phyloP scores from a whole-genome alignment of 2,329 filamentous ascomycete species.

The Penicillium decumbens region DNA sequence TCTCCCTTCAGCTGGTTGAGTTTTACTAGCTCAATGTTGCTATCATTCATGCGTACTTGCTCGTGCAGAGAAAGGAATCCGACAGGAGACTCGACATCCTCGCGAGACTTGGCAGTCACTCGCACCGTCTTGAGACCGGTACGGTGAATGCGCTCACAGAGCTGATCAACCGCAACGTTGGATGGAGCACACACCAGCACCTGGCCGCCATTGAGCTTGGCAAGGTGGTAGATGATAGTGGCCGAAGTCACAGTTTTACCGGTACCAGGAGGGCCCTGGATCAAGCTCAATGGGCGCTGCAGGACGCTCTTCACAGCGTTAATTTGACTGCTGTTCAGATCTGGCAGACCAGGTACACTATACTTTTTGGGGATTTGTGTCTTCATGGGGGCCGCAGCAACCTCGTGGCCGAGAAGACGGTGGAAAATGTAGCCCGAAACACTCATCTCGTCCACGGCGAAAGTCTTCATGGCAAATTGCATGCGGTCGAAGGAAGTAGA shows the following conservation, averaged over 20 bases:
- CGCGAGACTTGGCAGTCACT: slow-evolving; percentile 95
- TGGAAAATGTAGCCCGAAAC: slow-evolving; percentile 99
- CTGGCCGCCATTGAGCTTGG: slow-evolving; percentile 90
- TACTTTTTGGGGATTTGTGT: slow-evolving; percentile 94
- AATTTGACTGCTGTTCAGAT: slow-evolving; percentile 92
- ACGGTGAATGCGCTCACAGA: slow-evolving; percentile 92
- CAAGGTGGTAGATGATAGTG: slow-evolving; percentile 96
- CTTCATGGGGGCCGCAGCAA: slow-evolving; percentile 91
- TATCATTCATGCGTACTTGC: slow-evolving; percentile 96
- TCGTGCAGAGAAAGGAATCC: slow-evolving; percentile 93
- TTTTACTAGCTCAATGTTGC: slow-evolving; percentile 87
- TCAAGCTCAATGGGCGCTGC: slow-evolving; percentile 87
- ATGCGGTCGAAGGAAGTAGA: slow-evolving; percentile 98
- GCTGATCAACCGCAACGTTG: slow-evolving; percentile 96
- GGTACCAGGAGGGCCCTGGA: slow-evolving; percentile 93
- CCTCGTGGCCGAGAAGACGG: slow-evolving; percentile 89
- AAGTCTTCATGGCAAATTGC: slow-evolving; percentile 99
- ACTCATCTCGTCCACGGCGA: slow-evolving; percentile 95
- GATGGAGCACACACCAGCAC: slow-evolving; percentile 95
- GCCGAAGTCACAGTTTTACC: slow-evolving; percentile 98
- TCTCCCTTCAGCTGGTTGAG: slow-evolving; percentile 89
- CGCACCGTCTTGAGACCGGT: slow-evolving; percentile 96
- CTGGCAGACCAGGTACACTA: slow-evolving; percentile 86
- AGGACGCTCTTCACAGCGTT: slow-evolving; percentile 93
- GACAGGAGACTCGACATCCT: slow-evolving; percentile 98